These are phyloP conservation scores for Pythium sp. DNA, from an alignment of 352 stramenopile genomes.

Conservation along the genomic window DNA sequence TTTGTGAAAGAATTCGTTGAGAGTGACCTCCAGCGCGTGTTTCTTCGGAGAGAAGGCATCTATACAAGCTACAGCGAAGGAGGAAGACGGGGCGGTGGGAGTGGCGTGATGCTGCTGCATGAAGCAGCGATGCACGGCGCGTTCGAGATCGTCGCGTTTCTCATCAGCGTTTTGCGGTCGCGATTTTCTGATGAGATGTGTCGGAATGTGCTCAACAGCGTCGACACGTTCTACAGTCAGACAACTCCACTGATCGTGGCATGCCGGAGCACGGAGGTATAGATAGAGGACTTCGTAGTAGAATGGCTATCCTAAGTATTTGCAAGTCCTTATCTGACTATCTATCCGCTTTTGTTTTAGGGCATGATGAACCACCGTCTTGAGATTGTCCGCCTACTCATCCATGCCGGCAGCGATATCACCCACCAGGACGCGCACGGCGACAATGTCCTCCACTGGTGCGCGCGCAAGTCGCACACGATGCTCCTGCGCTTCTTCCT, in stretches of 20 bases:
- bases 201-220: conserved; percentile 31
- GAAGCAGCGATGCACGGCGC: conserved; percentile 44
- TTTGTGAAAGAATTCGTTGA: conserved; percentile 35
- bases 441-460: conserved; percentile 71
- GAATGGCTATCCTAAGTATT: no score
- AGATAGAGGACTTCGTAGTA: no score
- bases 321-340: not conserved
- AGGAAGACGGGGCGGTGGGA: conserved; percentile 12
- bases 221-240: conserved; percentile 49
- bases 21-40: conserved; percentile 27
- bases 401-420: conserved; percentile 42
- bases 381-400: conserved; percentile 46
- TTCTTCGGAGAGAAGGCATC: conserved; percentile 28
- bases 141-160: conserved; percentile 26
- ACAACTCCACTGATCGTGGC: conserved; percentile 59
- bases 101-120: conserved; percentile 48
- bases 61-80: no score
- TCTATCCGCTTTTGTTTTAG: conserved; percentile 7
- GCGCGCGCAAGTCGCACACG: conserved; percentile 46
- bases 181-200: conserved; percentile 30
- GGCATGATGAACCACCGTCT: conserved; percentile 38
- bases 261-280: conserved; percentile 42
- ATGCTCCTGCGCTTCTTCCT: conserved; percentile 56
- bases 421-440: conserved; percentile 48
- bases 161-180: conserved; percentile 37